Percentiles rank a stretch among this genome's conserved stretches.
Evolutionary conservation across 2,329 filamentous ascomycete genomes (phyloP).

Genomic region (Aspergillus sp.): DNA sequence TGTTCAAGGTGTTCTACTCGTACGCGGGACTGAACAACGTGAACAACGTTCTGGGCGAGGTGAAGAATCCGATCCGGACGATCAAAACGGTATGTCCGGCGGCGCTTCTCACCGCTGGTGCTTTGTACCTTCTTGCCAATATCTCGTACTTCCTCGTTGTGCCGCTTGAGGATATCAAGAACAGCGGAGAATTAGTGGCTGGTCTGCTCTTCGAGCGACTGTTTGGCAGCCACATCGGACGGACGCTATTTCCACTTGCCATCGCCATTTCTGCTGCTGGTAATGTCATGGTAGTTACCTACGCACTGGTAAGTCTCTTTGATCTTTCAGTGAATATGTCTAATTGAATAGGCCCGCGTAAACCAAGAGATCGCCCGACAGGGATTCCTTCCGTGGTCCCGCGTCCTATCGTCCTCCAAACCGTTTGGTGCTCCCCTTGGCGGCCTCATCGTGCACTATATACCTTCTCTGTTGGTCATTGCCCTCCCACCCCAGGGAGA

Average conservation of each 20-base stretch:
- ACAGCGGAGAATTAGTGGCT: constrained; percentile 67
- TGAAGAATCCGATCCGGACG: constrained; percentile 67
- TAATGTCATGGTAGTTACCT: constrained; percentile 69
- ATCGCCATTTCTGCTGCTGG: constrained; percentile 69
- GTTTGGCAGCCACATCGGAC: constrained; percentile 62
- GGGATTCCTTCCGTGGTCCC: constrained; percentile 67
- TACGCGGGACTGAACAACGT: constrained; percentile 68
- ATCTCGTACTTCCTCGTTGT: constrained; percentile 66
- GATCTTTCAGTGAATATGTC: neutral
- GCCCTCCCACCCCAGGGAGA: constrained; percentile 64
- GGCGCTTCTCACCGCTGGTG: constrained; percentile 62
- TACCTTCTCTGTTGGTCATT: constrained; percentile 69
- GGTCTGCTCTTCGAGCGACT: constrained; percentile 67
- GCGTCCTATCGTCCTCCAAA: constrained; percentile 62
- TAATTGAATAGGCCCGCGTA: constrained; percentile 57
- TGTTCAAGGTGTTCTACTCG: constrained; percentile 67
- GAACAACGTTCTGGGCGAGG: constrained; percentile 72
- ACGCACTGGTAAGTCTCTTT: constrained; percentile 57
- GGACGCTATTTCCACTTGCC: constrained; percentile 61
- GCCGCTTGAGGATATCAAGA: constrained; percentile 66
- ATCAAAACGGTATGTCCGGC: constrained; percentile 63
- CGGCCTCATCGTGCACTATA: constrained; percentile 67
- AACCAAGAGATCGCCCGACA: constrained; percentile 74
- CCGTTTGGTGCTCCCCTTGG: constrained; percentile 70
- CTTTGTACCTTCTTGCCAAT: constrained; percentile 69